phyloP scores from a whole-genome alignment of 495 filamentous ascomycete genomes.

The Pyronema domesticum region DNA sequence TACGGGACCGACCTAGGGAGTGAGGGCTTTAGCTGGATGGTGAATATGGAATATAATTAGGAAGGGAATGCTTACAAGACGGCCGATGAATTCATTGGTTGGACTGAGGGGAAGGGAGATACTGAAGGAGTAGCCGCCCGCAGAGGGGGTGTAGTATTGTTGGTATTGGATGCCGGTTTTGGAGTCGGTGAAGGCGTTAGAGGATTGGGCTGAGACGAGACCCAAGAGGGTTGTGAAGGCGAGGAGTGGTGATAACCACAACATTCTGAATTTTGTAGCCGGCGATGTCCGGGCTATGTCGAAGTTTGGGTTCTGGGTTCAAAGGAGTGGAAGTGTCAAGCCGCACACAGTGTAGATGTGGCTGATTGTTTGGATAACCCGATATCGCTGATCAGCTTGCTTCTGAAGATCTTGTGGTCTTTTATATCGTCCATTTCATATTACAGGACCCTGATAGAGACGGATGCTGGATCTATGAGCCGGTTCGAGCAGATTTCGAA shows the following conservation, averaged over 20 bases:
- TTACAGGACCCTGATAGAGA: too few species aligned
- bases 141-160: conserved; percentile 18
- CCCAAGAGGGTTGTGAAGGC: conserved; percentile 2
- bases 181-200: conserved; percentile 25
- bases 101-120: conserved; percentile 26
- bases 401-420: too few species aligned
- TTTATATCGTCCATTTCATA: too few species aligned
- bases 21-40: conserved; percentile 19
- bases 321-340: too few species aligned
- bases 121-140: conserved; percentile 26
- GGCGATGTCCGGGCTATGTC: too few species aligned
- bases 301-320: too few species aligned
- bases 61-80: conserved; percentile 15
- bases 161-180: conserved; percentile 28
- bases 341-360: too few species aligned
- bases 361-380: too few species aligned
- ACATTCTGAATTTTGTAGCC: not conserved
- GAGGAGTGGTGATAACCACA: not conserved
- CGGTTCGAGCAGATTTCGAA: too few species aligned
- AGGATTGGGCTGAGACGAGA: conserved; percentile 12
- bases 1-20: conserved; percentile 19
- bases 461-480: too few species aligned
- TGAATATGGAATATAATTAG: not conserved
- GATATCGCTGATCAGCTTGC: too few species aligned
- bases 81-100: conserved; percentile 28